Evolutionary conservation across 768 basidiomycete species (phyloP), one percentile per base, ranked within the genome.

Genomic region (Mycena belliarum): DNA sequence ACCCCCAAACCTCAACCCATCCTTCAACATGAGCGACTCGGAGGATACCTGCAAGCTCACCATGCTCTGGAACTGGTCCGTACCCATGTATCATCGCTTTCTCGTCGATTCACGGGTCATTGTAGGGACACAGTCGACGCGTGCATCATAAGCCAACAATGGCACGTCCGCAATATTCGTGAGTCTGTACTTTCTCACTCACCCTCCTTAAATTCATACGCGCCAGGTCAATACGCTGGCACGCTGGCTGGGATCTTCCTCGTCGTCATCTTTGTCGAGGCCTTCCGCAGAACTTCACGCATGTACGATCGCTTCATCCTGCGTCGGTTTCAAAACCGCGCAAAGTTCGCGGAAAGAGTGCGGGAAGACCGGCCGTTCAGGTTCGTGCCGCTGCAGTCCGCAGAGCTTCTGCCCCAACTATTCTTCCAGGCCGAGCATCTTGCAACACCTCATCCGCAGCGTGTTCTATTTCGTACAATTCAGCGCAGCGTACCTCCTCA

Each of bases 31-130:
- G 59, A 42, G 24, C 49, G 15, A 49, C 29, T 6, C 40, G 3
- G 9, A 33, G 14, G 12, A 50, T 4, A 20, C 44, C 26, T 63
- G 62, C 51, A 52, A 57, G 25, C 29, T 58, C 9, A 55, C 60
- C 44, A 61, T 64, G 63, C 42, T 55, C 11, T 59, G 63, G 56
- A 61, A 64, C 45, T 58, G 63, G 63, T 57, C 20, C 8, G 16
- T 37, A n/a, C 1, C 47, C 12, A 49, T 26, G 20, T 18, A 25
- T 4, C 24, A 25, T 52, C 4, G 37, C 18, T n/a, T n/a, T 10
- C 20, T 5, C 18, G 20, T 4, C 18, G 12, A 38, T n/a, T n/a
- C 18, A 38, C 18, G 3, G 20, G 12, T 38, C 3, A 2, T 10
- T 12, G 18, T 10, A 38, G 37, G 55, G 60, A 62, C 47, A 56